Evolutionary conservation across 176 grass and related monocot genomes (phyloP).

Genomic region (Aegilops tauschii): DNA sequence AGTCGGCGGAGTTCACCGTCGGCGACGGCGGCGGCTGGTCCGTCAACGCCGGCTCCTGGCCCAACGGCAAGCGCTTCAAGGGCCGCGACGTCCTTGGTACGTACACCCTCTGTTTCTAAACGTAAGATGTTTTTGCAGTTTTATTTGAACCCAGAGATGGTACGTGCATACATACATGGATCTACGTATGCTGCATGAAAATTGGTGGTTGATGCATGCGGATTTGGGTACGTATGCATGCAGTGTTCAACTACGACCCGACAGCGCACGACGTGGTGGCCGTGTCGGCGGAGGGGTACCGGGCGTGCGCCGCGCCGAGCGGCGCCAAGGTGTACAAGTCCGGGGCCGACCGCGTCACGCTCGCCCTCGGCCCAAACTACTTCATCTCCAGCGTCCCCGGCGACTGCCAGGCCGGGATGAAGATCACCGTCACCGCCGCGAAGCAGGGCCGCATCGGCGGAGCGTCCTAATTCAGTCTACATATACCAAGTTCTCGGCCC

Average conservation of each 20-base stretch:
- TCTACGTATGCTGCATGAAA: not conserved
- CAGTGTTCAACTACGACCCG: slow-evolving; percentile 47
- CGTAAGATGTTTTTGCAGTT: too few species aligned
- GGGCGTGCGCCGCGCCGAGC: not conserved
- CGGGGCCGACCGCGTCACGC: slow-evolving; percentile 51
- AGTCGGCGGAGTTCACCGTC: slow-evolving; percentile 55
- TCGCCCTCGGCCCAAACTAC: slow-evolving; percentile 49
- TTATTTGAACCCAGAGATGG: too few species aligned
- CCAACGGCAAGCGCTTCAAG: slow-evolving; percentile 61
- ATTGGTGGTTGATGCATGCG: too few species aligned
- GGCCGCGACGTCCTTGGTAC: slow-evolving; percentile 53
- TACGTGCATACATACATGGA: too few species aligned
- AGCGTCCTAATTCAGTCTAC: too few species aligned
- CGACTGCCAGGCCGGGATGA: slow-evolving; percentile 51
- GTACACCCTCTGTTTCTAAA: too few species aligned
- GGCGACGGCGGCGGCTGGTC: slow-evolving; percentile 56
- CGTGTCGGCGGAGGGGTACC: slow-evolving; percentile 38
- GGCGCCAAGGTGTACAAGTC: slow-evolving; percentile 33
- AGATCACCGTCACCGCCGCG: slow-evolving; percentile 39
- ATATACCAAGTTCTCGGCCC: too few species aligned
- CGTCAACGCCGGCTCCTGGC: slow-evolving; percentile 39
- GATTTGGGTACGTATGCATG: not conserved
- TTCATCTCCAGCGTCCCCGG: slow-evolving; percentile 55
- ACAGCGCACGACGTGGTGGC: slow-evolving; percentile 40
- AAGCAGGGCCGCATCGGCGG: not conserved